Conservation (phyloP, 176 grass and related monocot species). For the Hyparrhenia diplandra region DNA sequence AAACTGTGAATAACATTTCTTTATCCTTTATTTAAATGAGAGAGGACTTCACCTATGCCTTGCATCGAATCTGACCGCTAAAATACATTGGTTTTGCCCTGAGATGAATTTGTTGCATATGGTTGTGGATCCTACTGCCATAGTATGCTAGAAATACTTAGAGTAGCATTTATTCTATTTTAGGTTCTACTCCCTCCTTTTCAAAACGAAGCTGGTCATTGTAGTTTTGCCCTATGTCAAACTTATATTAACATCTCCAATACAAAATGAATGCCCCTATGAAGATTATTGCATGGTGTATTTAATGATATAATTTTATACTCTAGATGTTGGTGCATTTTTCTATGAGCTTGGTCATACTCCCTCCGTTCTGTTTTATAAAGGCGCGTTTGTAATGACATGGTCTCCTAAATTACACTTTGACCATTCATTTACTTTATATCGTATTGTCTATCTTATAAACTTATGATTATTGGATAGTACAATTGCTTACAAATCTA, state of each 20-base stretch:
- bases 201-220: background rate
- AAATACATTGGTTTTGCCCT: background rate
- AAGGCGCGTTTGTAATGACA: background rate
- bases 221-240: background rate
- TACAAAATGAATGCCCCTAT: background rate
- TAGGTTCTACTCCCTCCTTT: background rate
- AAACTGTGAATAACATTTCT: background rate
- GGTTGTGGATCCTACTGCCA: background rate
- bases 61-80: background rate
- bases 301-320: background rate
- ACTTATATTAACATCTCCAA: background rate
- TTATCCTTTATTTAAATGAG: background rate
- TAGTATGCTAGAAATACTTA: background rate
- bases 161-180: background rate
- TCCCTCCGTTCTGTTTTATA: background rate
- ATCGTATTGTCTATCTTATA: background rate
- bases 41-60: background rate
- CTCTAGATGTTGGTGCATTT: background rate
- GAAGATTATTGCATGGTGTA: too few species aligned
- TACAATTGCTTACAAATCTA: background rate
- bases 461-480: background rate
- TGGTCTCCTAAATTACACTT: background rate
- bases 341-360: background rate
- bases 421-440: background rate
- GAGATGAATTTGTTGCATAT: background rate